These are phyloP conservation scores for Rhododendron mucronatum DNA, from an alignment of 148 eudicot species.

Conservation along the genomic window DNA sequence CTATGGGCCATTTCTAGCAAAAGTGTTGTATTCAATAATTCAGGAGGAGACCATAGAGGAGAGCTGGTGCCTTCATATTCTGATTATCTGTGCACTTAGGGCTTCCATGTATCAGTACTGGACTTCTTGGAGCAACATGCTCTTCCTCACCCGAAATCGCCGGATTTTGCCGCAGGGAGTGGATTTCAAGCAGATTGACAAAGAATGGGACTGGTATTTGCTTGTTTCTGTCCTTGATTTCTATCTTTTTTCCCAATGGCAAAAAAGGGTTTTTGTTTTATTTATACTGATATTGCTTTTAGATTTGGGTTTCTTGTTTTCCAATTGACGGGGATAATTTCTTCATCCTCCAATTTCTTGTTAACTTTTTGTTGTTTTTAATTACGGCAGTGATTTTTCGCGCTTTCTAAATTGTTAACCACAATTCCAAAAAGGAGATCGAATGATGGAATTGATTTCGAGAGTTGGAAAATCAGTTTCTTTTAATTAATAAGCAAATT, in stretches of 20 bases:
- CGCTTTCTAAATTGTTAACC: too few relatives aligned
- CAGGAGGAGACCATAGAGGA: constrained; percentile 31
- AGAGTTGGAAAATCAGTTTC: too few relatives aligned
- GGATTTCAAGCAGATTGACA: constrained; percentile 76
- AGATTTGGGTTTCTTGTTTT: not conserved
- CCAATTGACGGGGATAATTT: not conserved
- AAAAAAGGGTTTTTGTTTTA: not conserved
- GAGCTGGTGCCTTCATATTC: constrained; percentile 61
- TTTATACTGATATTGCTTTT: not conserved
- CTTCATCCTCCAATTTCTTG: not conserved
- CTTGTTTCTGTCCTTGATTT: not conserved
- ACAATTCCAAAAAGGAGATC: too few relatives aligned
- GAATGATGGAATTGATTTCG: too few relatives aligned
- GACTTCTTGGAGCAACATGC: constrained; percentile 55
- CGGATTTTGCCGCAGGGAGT: constrained; percentile 49
- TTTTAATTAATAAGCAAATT: too few relatives aligned
- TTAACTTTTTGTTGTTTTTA: too few relatives aligned
- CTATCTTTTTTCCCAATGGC: not conserved
- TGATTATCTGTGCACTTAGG: constrained; percentile 48
- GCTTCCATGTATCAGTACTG: constrained; percentile 40
- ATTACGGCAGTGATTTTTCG: not conserved
- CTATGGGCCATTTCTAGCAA: constrained; percentile 62
- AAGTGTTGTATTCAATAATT: constrained; percentile 39
- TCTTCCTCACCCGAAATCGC: constrained; percentile 52
- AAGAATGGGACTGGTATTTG: constrained; percentile 79